Evolutionary conservation across 225 moss, liverwort and hornwort species (phyloP), one percentile per base, ranked within the genome.

Genomic region (Anthoceros angustus): DNA sequence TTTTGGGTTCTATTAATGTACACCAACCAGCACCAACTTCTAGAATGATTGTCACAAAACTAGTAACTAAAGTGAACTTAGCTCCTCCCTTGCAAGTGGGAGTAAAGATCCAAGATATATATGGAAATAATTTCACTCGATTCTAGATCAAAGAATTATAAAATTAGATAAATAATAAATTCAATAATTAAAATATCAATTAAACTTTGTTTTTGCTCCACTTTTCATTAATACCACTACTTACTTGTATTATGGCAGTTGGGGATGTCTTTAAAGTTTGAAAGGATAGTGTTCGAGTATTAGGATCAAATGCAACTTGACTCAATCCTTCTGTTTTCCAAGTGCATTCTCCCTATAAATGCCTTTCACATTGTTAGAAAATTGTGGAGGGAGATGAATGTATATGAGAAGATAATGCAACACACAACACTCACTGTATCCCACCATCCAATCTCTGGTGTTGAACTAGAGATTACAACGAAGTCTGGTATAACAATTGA

Each of bases 361-460:
- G n/a, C n/a, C n/a, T n/a, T n/a, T n/a, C n/a, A n/a, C n/a, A n/a
- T n/a, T n/a, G n/a, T n/a, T n/a, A n/a, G n/a, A n/a, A n/a, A n/a
- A n/a, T n/a, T n/a, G n/a, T n/a, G n/a, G n/a, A n/a, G n/a, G n/a
- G n/a, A n/a, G n/a, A n/a, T n/a, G n/a, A n/a, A n/a, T n/a, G n/a
- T n/a, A n/a, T n/a, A n/a, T n/a, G n/a, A n/a, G n/a, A n/a, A n/a
- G n/a, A n/a, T n/a, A n/a, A n/a, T n/a, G n/a, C n/a, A n/a, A n/a
- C n/a, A n/a, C n/a, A n/a, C n/a, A n/a, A 71, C 66, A 7, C 62
- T 50, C 82, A 89, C 94, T 82, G 80, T 71, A 70, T 95, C 88
- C 95, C 95, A 95, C 95, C 95, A 95, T 75, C 95, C 95, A 63
- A 95, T 71, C 75, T 87, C 88, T 20, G 95, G 91, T 41, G 69